Evolutionary conservation across 2,329 filamentous ascomycete species (phyloP).

Genomic region (Cryphonectria carpinicola): DNA sequence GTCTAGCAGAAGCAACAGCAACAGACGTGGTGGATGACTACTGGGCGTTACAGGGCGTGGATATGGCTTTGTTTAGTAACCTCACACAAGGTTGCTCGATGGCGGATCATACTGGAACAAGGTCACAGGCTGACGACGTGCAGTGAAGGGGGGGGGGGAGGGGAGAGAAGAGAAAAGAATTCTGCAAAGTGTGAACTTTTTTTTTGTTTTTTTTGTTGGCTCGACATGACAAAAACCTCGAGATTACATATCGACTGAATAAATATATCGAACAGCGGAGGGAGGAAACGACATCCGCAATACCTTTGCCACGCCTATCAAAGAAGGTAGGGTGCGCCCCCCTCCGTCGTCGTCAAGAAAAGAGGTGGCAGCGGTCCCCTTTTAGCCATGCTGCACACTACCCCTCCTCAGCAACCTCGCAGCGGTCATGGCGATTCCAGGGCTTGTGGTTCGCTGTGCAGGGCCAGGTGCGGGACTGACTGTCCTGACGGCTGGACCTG

Average conservation of each 20-base stretch:
- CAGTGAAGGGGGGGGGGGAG: not conserved
- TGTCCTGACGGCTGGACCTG: slow-evolving; percentile 16
- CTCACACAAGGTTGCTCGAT: slow-evolving; percentile 18
- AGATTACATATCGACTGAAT: not conserved
- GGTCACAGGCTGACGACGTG: slow-evolving; percentile 1
- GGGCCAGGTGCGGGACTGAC: slow-evolving; percentile 32
- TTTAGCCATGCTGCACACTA: slow-evolving; percentile 48
- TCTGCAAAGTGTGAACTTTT: not conserved
- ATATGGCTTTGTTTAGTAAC: slow-evolving; percentile 35
- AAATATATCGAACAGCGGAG: not conserved
- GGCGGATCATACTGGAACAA: not conserved
- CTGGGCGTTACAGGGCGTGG: slow-evolving; percentile 38
- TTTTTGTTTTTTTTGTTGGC: not conserved
- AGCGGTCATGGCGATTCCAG: slow-evolving; percentile 43
- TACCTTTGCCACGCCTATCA: not conserved
- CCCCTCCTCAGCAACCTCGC: slow-evolving; percentile 50
- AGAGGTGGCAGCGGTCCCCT: not conserved
- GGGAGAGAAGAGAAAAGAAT: no score
- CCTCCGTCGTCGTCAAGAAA: slow-evolving; percentile 14
- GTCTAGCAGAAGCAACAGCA: slow-evolving; percentile 19
- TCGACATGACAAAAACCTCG: not conserved
- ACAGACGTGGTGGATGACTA: slow-evolving; percentile 31
- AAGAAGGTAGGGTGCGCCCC: not conserved
- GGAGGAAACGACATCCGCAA: not conserved
- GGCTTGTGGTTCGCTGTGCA: slow-evolving; percentile 44